Evolutionary conservation across 2,329 filamentous ascomycete species (phyloP).

Genomic region (Elsinoe australis): DNA sequence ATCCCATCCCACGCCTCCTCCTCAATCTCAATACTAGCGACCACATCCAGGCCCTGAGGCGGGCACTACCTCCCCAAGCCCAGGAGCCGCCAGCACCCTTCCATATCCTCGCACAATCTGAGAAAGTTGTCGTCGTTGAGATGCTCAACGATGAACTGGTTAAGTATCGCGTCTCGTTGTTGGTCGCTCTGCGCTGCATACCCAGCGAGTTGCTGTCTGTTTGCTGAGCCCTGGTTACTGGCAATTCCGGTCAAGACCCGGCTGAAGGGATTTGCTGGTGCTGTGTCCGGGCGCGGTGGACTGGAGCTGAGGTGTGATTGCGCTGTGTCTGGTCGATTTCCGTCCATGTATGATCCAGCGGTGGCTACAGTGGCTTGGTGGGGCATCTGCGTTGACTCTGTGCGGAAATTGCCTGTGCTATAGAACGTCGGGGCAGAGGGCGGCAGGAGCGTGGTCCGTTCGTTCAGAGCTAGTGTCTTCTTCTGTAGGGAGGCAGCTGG

Average conservation of each 20-base stretch:
- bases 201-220: constrained; percentile 18
- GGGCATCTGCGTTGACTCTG: too few species aligned
- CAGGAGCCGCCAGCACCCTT: constrained; percentile 42
- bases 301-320: background rate
- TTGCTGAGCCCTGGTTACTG: background rate
- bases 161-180: constrained; percentile 37
- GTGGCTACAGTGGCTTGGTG: too few species aligned
- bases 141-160: constrained; percentile 45
- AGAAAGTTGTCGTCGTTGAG: constrained; percentile 45
- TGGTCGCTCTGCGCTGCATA: constrained; percentile 37
- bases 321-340: background rate
- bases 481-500: background rate
- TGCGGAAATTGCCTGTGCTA: background rate
- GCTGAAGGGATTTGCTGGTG: background rate
- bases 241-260: background rate
- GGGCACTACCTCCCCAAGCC: constrained; percentile 34
- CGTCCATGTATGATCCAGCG: too few species aligned
- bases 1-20: background rate
- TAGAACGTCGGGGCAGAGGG: background rate
- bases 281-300: background rate
- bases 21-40: background rate
- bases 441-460: constrained; percentile 1
- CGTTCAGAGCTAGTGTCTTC: background rate
- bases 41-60: background rate
- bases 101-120: constrained; percentile 45